phyloP scores from a whole-genome alignment of 1,284 basidiomycete genomes.

The Flammula alnicola region DNA sequence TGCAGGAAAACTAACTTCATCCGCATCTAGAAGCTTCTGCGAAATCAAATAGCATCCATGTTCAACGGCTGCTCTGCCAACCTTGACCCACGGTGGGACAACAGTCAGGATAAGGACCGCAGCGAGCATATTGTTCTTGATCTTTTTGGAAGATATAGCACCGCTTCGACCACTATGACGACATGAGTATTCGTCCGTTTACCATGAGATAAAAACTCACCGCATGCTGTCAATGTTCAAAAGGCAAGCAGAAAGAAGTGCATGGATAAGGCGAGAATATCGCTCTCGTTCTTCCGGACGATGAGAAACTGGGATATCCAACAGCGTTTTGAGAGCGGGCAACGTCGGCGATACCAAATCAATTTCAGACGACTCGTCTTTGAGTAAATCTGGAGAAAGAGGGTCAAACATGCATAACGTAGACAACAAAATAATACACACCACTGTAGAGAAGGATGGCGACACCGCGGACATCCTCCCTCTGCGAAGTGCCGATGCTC shows the following conservation, averaged over 20 bases:
- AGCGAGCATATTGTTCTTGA: background rate
- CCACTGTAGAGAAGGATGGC: slow-evolving; percentile 84
- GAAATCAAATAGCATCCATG: slow-evolving; percentile 85
- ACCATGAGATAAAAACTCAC: slow-evolving; percentile 47
- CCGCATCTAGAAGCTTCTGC: slow-evolving; percentile 69
- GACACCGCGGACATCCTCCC: slow-evolving; percentile 81
- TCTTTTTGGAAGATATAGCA: background rate
- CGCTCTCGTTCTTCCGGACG: slow-evolving; percentile 42
- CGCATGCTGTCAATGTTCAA: slow-evolving; percentile 91
- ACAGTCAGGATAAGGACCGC: slow-evolving; percentile 75
- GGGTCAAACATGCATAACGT: background rate
- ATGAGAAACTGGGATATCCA: slow-evolving; percentile 54
- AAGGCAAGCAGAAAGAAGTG: slow-evolving; percentile 84
- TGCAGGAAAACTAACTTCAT: slow-evolving; percentile 57
- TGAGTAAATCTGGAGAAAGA: slow-evolving; percentile 66
- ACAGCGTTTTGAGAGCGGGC: slow-evolving; percentile 75
- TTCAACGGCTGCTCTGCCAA: slow-evolving; percentile 81
- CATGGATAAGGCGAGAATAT: slow-evolving; percentile 76
- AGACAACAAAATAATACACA: slow-evolving; percentile 34
- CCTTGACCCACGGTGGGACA: slow-evolving; percentile 66
- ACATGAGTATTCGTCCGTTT: background rate
- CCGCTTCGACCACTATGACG: background rate
- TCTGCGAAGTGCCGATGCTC: slow-evolving; percentile 56
- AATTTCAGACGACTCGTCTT: slow-evolving; percentile 79
- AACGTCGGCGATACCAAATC: slow-evolving; percentile 83